Evolutionary conservation across 2,329 filamentous ascomycete genomes (phyloP), one percentile per base, ranked within the genome.

Genomic region (Aureobasidium leucospermi): DNA sequence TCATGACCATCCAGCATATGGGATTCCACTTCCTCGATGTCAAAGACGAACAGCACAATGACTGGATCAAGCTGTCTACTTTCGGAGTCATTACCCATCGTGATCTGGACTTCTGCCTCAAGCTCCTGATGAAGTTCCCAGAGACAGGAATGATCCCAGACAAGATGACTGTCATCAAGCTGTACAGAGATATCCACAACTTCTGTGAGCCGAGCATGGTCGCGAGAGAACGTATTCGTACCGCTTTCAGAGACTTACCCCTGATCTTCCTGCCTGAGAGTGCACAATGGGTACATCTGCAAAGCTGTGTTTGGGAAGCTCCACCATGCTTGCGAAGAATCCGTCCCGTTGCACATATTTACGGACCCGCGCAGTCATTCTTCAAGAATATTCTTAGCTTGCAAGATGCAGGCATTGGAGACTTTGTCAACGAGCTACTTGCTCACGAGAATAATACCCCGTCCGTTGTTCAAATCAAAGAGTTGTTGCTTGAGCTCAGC

Each of bases 11-110:
- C 1, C 7, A n/a, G 4, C 29, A 15, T 23, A 31, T n/a, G 11
- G 38, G 39, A 8, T 51, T 60, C 2, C 29, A 53, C 4, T 60
- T 60, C 16, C 28, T 60, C 11, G 58, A 60, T 32, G 4, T 60
- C 10, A 4, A 11, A 19, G 5, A 45, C 10, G 58, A 60, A 13
- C 2, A 29, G 4, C 8, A 60, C 15, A 6, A 9, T 1, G 11
- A 53, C 2, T 60, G 58, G 58, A 2, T 1, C 3, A 51, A 45
- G 6, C 28, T 60, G 0, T 43, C 46, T 2, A 15, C 3, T 3
- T 51, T 60, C 19, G 48, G 58, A 9, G 48, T 60, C 7, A 15
- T 53, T 31, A 53, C 48, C 19, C 4, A 19, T 13, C 5, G 29
- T 6, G 56, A 59, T 28, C 23, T 59, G 31, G 15, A 42, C 3